Evolutionary conservation across 2,329 filamentous ascomycete genomes (phyloP), one percentile per base, ranked within the genome.

Genomic region (Arachnopeziza araneosa): DNA sequence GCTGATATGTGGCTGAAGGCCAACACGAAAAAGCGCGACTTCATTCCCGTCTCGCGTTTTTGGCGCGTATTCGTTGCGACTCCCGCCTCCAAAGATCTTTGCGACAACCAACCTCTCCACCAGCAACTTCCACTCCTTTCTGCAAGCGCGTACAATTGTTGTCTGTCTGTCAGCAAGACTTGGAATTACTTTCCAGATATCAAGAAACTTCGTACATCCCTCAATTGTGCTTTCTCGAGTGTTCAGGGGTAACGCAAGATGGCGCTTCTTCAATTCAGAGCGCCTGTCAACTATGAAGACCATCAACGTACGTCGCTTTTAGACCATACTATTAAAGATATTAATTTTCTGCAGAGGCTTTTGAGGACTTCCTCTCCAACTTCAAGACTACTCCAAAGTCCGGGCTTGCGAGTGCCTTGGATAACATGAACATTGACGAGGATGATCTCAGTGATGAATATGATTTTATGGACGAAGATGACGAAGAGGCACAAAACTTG

Each of bases 381-480:
- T 99, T 96, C 85, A 98, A 99, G 79, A 88, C 88, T 58, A 87
- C 81, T 71, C 89, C 79, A 12, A 32, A 26, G 59, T 85, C 81
- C 75, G 87, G 88, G 61, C 86, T 96, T 67, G 86, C 90, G 49
- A 88, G 93, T 73, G 92, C 92, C 52, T 83, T 99, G 54, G 86
- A 91, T 68, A 86, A 88, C 67, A 85, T 99, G 69, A 89, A 89
- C 71, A 89, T 99, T 65, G 89, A 92, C 73, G 93, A 91, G 71
- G 89, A 96, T 76, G 89, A 89, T 68, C 82, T 90, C 50, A 92
- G 88, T 75, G 93, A 96, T 70, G 91, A 96, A 70, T 91, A 96
- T 74, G 92, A 97, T 70, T 90, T 96, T 72, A 91, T 96, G 86
- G 91, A 96, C 72, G 89, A 93, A 68, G 83, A 86, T 63, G 87